Conservation (phyloP, 225 moss, liverwort and hornwort species). For the Anthoceros angustus region DNA sequence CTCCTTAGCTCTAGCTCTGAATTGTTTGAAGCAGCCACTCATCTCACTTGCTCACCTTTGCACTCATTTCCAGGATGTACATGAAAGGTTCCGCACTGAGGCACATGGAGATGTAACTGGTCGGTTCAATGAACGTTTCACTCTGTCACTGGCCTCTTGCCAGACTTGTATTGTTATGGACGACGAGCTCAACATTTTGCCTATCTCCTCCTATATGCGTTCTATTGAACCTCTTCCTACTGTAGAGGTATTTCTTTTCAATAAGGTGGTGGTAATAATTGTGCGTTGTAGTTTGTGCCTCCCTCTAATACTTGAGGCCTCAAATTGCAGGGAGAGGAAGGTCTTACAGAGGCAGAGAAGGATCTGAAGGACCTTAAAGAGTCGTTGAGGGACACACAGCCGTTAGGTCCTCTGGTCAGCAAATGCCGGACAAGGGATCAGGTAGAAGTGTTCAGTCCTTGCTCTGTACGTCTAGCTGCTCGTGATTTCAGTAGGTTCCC, state of each 20-base stretch:
- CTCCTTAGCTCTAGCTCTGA: neutral
- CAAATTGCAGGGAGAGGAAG: constrained; percentile 46
- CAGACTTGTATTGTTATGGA: constrained; percentile 92
- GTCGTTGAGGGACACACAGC: constrained; percentile 72
- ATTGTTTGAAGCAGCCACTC: constrained; percentile 1
- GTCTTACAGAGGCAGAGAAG: constrained; percentile 69
- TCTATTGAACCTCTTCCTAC: constrained; percentile 39
- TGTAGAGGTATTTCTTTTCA: constrained; percentile 31
- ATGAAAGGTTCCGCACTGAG: constrained; percentile 91
- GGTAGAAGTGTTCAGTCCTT: constrained; percentile 16
- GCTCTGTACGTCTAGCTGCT: neutral
- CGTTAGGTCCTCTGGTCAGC: constrained; percentile 66
- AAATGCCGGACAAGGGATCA: constrained; percentile 93
- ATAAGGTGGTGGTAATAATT: neutral
- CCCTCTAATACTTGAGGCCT: neutral
- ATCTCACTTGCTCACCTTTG: neutral
- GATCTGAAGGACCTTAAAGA: constrained; percentile 86
- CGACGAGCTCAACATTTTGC: constrained; percentile 86
- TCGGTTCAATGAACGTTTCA: constrained; percentile 90
- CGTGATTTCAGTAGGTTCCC: neutral
- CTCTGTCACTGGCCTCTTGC: constrained; percentile 80
- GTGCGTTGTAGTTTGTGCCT: neutral
- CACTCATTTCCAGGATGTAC: constrained; percentile 53
- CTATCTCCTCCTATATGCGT: constrained; percentile 69
- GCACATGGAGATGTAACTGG: constrained; percentile 73